Evolutionary conservation across 768 basidiomycete species (phyloP), one percentile per base, ranked within the genome.

Genomic region (Mycena polygramma): DNA sequence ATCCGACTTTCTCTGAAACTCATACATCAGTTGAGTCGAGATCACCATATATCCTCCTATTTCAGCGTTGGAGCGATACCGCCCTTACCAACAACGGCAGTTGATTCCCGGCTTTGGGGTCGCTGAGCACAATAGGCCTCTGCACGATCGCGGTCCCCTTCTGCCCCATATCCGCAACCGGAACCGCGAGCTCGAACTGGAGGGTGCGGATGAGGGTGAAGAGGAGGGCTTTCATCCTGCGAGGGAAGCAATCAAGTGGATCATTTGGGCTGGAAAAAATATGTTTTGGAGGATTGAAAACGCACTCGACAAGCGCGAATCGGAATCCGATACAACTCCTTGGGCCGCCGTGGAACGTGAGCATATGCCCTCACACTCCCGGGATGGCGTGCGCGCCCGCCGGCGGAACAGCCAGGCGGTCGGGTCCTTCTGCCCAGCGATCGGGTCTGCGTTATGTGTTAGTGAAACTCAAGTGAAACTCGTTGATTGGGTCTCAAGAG

Each of bases 271-370:
- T n/a, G n/a, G n/a, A n/a, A n/a, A n/a, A n/a, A n/a, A n/a, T n/a
- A n/a, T n/a, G n/a, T n/a, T n/a, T n/a, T n/a, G n/a, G n/a, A n/a
- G n/a, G n/a, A n/a, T n/a, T n/a, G n/a, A n/a, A 7, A 41, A 57
- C 59, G 15, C 46, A 61, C 65, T 69, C 70, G 15, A 57, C 65
- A 51, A 71, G 64, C 52, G 70, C 48, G 70, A 71, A 71, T 1
- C 64, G 45, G 53, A 49, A 71, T 80, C 85, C 70, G 46, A 87
- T 85, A 69, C 86, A 87, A 1, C 81, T 78, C 22, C 81, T 80
- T 7, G 84, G 82, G 22, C 87, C 86, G 39, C 82, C 83, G 1
- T 82, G 57, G 79, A 87, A 87, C 1, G 81, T 78, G 46, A 85
- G 55, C 35, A 82, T 46, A 71, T 83, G 76, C 6, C 80, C 76